Percentiles rank a stretch among this genome's conserved stretches.
Evolutionary conservation across 1,284 basidiomycete species (phyloP).

Genomic region (Takashimella tepidaria): DNA sequence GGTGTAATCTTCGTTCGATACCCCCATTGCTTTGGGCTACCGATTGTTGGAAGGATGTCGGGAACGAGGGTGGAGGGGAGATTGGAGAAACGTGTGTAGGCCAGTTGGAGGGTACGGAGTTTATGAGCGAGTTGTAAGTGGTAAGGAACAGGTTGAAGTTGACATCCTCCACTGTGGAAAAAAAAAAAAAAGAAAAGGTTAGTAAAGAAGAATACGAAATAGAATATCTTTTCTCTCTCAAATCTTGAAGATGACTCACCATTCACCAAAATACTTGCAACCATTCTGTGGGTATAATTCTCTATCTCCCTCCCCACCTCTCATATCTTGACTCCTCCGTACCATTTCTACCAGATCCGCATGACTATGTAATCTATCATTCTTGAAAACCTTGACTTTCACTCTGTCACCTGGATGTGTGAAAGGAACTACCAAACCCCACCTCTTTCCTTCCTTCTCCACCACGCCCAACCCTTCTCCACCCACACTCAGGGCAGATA

Average conservation of each 20-base stretch:
- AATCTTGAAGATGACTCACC: conserved; percentile 44
- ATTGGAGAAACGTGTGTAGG: conserved; percentile 75
- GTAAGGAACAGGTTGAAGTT: conserved; percentile 76
- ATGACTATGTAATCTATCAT: conserved; percentile 60
- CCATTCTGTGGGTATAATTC: conserved; percentile 41
- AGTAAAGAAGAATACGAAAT: background rate
- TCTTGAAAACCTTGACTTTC: conserved; percentile 62
- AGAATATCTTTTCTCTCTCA: no score
- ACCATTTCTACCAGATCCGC: conserved; percentile 71
- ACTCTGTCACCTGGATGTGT: conserved; percentile 75
- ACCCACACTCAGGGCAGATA: conserved; percentile 43
- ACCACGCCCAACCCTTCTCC: conserved; percentile 13
- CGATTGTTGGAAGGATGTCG: conserved; percentile 66
- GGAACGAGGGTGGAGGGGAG: conserved; percentile 55
- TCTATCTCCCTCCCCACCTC: conserved; percentile 56
- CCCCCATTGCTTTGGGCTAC: conserved; percentile 79
- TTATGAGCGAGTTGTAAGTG: conserved; percentile 81
- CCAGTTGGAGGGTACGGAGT: conserved; percentile 76
- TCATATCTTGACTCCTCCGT: conserved; percentile 58
- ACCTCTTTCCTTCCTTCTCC: conserved; percentile 49
- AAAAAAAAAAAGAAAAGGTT: background rate
- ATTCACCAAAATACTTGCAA: conserved; percentile 82
- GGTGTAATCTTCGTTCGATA: conserved; percentile 98
- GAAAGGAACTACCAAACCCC: conserved; percentile 77
- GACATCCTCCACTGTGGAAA: conserved; percentile 43